Percentiles rank a stretch among this genome's conserved stretches.
phyloP scores from a whole-genome alignment of 306 rosid genomes.

The Cucurbita maxima region DNA sequence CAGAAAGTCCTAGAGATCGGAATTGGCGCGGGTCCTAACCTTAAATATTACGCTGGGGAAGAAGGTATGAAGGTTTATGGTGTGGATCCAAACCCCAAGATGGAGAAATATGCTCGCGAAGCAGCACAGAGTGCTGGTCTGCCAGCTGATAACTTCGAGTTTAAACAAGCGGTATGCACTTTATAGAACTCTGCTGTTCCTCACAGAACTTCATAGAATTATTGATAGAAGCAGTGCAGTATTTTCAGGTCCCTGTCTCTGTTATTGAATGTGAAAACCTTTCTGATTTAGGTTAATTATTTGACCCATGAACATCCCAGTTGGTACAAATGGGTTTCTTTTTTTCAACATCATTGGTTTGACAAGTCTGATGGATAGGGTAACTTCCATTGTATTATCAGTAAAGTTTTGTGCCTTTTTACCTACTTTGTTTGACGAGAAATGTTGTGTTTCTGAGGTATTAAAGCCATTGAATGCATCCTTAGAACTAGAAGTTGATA shows the following conservation, averaged over 20 bases:
- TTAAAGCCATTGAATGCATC: neutral
- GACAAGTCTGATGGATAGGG: neutral
- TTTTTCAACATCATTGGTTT: neutral
- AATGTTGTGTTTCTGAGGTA: neutral
- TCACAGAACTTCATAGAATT: neutral
- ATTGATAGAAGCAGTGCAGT: neutral
- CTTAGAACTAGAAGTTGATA: neutral
- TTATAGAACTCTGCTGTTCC: neutral
- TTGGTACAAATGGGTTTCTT: neutral
- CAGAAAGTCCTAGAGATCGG: conserved; percentile 72
- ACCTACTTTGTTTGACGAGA: neutral
- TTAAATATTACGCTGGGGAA: conserved; percentile 42
- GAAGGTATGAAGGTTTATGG: conserved; percentile 46
- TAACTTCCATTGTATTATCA: neutral
- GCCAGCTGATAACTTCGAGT: conserved; percentile 49
- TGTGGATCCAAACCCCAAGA: conserved; percentile 63
- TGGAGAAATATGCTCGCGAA: conserved; percentile 69
- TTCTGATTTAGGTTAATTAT: neutral
- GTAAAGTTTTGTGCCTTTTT: neutral
- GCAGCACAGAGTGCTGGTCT: conserved; percentile 48
- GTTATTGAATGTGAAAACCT: neutral
- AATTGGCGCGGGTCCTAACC: conserved; percentile 75
- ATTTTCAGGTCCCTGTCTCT: neutral
- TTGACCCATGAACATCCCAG: neutral
- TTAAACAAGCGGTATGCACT: conserved; percentile 53